Evolutionary conservation across 441 rosid genomes (phyloP).

Genomic region (Eutrema salsugineum): DNA sequence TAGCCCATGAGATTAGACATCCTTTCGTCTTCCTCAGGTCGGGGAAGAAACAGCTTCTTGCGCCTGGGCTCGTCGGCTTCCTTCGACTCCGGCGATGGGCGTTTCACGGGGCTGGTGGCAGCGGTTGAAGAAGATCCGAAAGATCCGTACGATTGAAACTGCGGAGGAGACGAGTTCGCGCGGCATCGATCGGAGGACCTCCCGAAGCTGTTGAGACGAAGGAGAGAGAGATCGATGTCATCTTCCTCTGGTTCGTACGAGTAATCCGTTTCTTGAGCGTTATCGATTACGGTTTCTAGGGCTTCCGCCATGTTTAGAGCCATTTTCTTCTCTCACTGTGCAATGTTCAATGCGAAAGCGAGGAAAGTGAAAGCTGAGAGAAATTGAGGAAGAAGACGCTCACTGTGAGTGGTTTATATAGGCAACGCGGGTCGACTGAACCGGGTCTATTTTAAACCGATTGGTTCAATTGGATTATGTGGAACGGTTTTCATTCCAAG

Average conservation of each 20-base stretch:
- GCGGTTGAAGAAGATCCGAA: conserved; percentile 27
- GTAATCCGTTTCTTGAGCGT: conserved; percentile 9
- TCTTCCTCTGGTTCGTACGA: conserved; percentile 28
- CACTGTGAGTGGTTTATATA: conserved; percentile 4
- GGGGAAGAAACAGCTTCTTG: conserved; percentile 25
- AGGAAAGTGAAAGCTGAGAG: background rate
- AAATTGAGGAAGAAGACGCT: background rate
- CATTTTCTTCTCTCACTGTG: background rate
- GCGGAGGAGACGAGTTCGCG: conserved; percentile 34
- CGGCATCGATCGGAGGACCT: conserved; percentile 32
- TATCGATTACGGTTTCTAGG: conserved; percentile 5
- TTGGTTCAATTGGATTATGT: background rate
- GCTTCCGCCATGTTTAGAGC: conserved; percentile 21
- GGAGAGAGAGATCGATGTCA: conserved; percentile 28
- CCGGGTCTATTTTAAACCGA: background rate
- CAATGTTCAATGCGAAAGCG: background rate
- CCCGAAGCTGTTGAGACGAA: conserved; percentile 34
- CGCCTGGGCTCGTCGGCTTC: conserved; percentile 27
- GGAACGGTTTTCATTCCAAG: background rate
- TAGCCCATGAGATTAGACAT: conserved; percentile 24
- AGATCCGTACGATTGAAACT: conserved; percentile 28
- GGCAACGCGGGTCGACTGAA: background rate
- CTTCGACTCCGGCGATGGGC: conserved; percentile 27
- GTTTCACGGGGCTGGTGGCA: conserved; percentile 28
- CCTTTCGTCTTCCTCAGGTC: conserved; percentile 21